phyloP scores from a whole-genome alignment of 179 eudicot genomes.

The Sideroxylon spinosum region DNA sequence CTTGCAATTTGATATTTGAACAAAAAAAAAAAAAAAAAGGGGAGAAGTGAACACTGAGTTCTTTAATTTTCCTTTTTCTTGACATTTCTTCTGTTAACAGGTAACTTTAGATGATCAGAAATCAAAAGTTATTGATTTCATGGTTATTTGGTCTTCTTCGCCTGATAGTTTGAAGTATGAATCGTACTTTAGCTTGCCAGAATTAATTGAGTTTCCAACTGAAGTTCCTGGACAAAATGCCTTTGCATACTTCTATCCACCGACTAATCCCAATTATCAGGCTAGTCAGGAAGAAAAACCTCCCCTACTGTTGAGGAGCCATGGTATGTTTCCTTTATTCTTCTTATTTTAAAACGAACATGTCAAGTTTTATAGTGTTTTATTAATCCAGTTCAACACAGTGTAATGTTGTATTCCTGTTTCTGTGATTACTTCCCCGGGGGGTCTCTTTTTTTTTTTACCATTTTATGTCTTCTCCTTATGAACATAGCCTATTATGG shows the following conservation, averaged over 20 bases:
- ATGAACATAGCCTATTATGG: neutral
- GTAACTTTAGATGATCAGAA: constrained; percentile 62
- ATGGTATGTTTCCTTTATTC: constrained; percentile 45
- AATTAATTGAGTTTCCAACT: constrained; percentile 88
- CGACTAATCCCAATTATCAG: constrained; percentile 66
- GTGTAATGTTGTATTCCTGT: too few species aligned
- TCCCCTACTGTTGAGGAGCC: constrained; percentile 82
- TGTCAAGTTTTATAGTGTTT: neutral
- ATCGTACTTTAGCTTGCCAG: constrained; percentile 73
- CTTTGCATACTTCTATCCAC: constrained; percentile 91
- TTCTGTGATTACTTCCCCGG: neutral
- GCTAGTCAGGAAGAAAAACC: constrained; percentile 74
- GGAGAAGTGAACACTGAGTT: neutral
- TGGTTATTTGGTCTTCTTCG: constrained; percentile 79
- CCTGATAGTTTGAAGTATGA: constrained; percentile 55
- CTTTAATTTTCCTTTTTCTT: neutral
- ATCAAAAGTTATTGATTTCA: constrained; percentile 53
- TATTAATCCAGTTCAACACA: neutral
- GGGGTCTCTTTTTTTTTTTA: too few species aligned
- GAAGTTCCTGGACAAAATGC: constrained; percentile 79
- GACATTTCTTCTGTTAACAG: constrained; percentile 35
- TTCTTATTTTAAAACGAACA: neutral
- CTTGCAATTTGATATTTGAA: neutral
- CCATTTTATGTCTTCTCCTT: neutral
- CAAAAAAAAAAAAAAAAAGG: neutral